Evolutionary conservation across 345 rosid genomes (phyloP), one percentile per base, ranked within the genome.

Genomic region (Citrus reticulata): DNA sequence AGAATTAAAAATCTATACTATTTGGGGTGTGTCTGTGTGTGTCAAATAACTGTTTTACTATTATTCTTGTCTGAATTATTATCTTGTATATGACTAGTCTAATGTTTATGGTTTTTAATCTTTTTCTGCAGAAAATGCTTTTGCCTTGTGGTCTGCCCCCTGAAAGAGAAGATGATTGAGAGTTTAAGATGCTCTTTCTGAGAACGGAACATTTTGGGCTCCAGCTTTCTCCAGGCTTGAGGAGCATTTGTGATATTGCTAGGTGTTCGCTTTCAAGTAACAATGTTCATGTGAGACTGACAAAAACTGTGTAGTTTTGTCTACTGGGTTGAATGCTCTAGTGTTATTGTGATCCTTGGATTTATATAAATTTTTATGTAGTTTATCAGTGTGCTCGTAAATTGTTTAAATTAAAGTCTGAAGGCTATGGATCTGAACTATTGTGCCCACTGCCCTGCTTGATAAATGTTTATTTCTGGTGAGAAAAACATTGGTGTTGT

Each of bases 61-160:
- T 54, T 54, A 6, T 57, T 49, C 54, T n/a, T 20, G 39, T 13
- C 20, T n/a, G 42, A 24, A 9, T 16, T 17, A 9, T 9, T 27
- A 57, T 69, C 34, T 65, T 1, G 42, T 20, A 30, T 24, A 60
- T 70, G 71, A 24, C 22, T 49, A 4, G 6, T 17, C 65, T 34
- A n/a, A 51, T 65, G 55, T 32, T 57, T 39, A 27, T 51, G 34
- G n/a, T 8, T 65, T 59, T 2, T 19, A 14, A n/a, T 19, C 37
- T 72, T 7, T 3, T 54, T 81, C 32, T 84, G 90, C 87, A 96
- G 97, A 96, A 96, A 96, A 94, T 96, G 98, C 99, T 93, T 69
- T 58, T 91, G 84, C 99, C 98, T 14, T 93, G 98, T n/a, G 97
- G 99, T 64, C 87, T 95, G 54, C 97, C 99, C 8, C 99, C 96